These are phyloP conservation scores for Auricularia sp. DNA, from an alignment of 768 basidiomycete genomes.

Conservation along the genomic window DNA sequence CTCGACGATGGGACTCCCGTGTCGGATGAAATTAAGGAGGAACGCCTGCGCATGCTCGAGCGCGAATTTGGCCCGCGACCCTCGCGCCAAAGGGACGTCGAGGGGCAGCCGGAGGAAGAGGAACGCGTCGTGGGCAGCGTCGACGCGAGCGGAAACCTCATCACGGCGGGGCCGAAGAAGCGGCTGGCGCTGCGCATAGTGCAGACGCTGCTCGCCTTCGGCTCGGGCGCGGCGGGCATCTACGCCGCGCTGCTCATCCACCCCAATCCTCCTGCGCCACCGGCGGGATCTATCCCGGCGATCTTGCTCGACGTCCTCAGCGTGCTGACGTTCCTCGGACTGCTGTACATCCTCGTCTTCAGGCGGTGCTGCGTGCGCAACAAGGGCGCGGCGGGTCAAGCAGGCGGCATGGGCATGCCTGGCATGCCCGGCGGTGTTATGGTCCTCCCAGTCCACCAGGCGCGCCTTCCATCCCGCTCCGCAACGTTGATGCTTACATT, in stretches of 20 bases:
- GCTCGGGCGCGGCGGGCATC: conserved; percentile 44
- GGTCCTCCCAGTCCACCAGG: conserved; percentile 52
- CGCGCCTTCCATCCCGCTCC: conserved; percentile 14
- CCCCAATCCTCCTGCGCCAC: conserved; percentile 39
- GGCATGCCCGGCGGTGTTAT: conserved; percentile 33
- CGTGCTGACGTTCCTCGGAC: conserved; percentile 37
- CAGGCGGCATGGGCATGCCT: conserved; percentile 8
- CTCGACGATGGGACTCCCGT: background rate
- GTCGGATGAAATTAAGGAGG: conserved; percentile 43
- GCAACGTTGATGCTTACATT: too few relatives aligned
- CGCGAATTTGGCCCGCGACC: conserved; percentile 43
- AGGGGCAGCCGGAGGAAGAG: conserved; percentile 34
- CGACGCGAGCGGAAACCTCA: conserved; percentile 43
- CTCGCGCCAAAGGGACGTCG: conserved; percentile 11
- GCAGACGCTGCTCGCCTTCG: conserved; percentile 41
- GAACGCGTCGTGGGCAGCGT: conserved; percentile 49
- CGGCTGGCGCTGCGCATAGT: conserved; percentile 37
- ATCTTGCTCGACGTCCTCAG: conserved; percentile 50
- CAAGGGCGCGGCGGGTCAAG: conserved; percentile 17
- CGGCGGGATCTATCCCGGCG: conserved; percentile 43
- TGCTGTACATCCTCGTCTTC: conserved; percentile 46
- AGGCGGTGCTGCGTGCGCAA: conserved; percentile 43
- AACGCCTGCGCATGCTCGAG: conserved; percentile 61
- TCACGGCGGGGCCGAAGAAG: conserved; percentile 55
- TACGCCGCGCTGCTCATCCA: conserved; percentile 56